These are phyloP conservation scores for Kwoniella botswanensis DNA, from an alignment of 768 basidiomycete genomes.

Conservation along the genomic window DNA sequence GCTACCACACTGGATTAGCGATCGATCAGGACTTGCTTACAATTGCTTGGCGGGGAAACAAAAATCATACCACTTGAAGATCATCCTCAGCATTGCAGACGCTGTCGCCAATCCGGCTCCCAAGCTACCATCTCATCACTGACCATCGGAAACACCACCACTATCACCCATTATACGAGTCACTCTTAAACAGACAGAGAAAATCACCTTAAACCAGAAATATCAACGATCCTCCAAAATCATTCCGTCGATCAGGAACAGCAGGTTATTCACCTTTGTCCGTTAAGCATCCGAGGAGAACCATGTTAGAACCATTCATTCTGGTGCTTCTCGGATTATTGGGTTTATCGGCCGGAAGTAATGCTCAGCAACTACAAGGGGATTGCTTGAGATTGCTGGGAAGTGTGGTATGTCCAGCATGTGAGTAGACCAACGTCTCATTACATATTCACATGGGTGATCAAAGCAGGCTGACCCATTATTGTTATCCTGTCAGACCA, in stretches of 20 bases:
- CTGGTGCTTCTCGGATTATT: not conserved
- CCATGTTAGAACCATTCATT: not conserved
- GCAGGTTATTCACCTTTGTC: not conserved
- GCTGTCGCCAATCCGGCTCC: too few species aligned
- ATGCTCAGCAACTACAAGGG: slow-evolving; percentile 24
- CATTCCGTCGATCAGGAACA: not conserved
- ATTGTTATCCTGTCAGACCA: not conserved
- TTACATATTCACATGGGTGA: not conserved
- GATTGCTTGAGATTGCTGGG: slow-evolving; percentile 48
- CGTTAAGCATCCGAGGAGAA: not conserved
- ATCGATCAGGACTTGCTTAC: too few species aligned
- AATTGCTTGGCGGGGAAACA: too few species aligned
- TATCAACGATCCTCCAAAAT: not conserved
- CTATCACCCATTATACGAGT: too few species aligned
- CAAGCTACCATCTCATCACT: too few species aligned
- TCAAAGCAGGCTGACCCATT: not conserved
- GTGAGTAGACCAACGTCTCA: slow-evolving; percentile 26
- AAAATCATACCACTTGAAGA: too few species aligned
- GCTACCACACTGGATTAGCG: too few species aligned
- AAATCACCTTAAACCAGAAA: not conserved
- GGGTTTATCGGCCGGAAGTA: not conserved
- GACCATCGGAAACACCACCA: too few species aligned
- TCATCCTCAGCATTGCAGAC: too few species aligned
- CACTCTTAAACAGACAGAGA: too few species aligned
- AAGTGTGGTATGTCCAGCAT: slow-evolving; percentile 51